Conservation (phyloP, 2,329 filamentous ascomycete genomes). For the Ophiostoma piceae region DNA sequence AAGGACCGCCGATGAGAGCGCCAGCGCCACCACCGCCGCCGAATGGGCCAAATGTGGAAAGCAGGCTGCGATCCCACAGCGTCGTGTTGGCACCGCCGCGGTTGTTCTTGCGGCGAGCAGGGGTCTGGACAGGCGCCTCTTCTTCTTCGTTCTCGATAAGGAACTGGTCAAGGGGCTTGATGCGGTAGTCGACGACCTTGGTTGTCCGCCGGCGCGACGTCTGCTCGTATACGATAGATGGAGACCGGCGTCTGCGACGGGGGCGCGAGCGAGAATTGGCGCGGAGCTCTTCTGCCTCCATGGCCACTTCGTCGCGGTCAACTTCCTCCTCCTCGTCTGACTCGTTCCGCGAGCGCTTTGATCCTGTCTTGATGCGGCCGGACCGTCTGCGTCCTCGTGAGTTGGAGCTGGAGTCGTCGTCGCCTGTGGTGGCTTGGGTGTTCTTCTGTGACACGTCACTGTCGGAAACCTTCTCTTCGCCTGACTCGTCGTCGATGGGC, state of each 20-base stretch:
- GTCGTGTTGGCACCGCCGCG: constrained; percentile 52
- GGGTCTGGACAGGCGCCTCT: constrained; percentile 61
- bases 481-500: constrained; percentile 53
- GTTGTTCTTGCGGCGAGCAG: constrained; percentile 62
- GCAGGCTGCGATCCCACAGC: constrained; percentile 72
- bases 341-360: constrained; percentile 44
- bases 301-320: constrained; percentile 59
- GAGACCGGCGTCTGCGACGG: constrained; percentile 48
- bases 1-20: constrained; percentile 68
- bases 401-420: constrained; percentile 44
- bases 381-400: constrained; percentile 45
- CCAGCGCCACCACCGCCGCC: constrained; percentile 72
- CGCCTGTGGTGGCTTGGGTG: constrained; percentile 34
- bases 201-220: constrained; percentile 49
- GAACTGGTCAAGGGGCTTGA: constrained; percentile 68
- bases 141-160: constrained; percentile 73
- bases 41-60: constrained; percentile 89
- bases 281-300: constrained; percentile 59
- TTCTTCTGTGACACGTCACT: constrained; percentile 30
- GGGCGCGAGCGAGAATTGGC: constrained; percentile 48
- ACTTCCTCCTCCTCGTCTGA: constrained; percentile 56
- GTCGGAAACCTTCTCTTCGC: constrained; percentile 46
- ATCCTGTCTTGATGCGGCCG: constrained; percentile 37
- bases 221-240: constrained; percentile 56
- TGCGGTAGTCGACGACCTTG: constrained; percentile 77